Evolutionary conservation across 768 basidiomycete genomes (phyloP), one percentile per base, ranked within the genome.

Genomic region (Naganishia kalamii): DNA sequence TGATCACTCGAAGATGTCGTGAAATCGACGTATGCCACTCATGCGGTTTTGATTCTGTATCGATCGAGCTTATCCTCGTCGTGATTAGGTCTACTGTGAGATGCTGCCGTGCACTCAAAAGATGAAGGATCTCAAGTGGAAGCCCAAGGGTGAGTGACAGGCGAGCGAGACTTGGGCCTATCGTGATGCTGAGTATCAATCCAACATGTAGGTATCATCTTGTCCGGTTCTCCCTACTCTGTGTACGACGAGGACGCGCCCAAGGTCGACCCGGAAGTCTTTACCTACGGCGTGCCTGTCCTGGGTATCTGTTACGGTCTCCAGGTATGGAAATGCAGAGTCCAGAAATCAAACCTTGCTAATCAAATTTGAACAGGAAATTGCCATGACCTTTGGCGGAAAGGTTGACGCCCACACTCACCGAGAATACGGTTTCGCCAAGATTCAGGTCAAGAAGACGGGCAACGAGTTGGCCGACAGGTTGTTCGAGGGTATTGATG

Each of bases 271-370:
- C 89, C 92, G 19, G 88, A 84, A 17, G 86, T 98, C 11, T 98
- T 91, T 72, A 84, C 87, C 47, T 64, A 66, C 37, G 90, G 87
- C 25, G 86, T 97, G 1, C 94, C 96, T 3, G 86, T 99, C 57
- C 83, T 99, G 15, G 96, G 96, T 23, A 97, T 98, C 64, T 99
- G 96, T 77, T 98, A 97, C 78, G 96, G 96, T 27, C 83, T 98
- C 15, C 92, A 96, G 83, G 92, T 90, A 65, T 48, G 40, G 49
- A 47, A 30, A 48, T 46, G 47, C 13, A 23, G 19, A 8, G 1
- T 13, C 25, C 33, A 0, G 5, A 47, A 30, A 29, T 32, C 23
- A n/a, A 27, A 29, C 17, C 23, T 19, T 5, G 19, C 11, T 3
- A 23, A 13, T 37, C 21, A 19, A 29, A 12, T 29, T n/a, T 4